A percentile compares a stretch with the other conserved stretches of the same genome.
phyloP scores from a whole-genome alignment of 2,329 filamentous ascomycete genomes.

The Rutstroemia sp. region DNA sequence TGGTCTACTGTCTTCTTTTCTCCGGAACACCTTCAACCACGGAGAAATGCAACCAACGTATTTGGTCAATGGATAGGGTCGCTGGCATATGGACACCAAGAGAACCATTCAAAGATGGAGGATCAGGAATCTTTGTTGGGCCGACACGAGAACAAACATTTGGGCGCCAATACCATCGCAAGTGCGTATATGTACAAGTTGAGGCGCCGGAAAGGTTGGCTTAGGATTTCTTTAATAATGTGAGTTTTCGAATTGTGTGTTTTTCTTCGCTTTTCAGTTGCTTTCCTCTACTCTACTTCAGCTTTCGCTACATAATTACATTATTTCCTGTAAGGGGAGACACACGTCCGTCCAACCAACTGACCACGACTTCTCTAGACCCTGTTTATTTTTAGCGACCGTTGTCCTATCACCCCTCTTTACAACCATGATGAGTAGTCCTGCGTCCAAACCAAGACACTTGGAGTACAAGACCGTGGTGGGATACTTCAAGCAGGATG shows the following conservation, averaged over 20 bases:
- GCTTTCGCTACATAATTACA: not conserved
- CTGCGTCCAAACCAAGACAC: constrained; percentile 10
- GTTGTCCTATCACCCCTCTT: constrained; percentile 16
- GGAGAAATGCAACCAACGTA: too few relatives aligned
- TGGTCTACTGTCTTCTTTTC: too few relatives aligned
- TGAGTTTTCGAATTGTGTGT: not conserved
- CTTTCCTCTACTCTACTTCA: too few relatives aligned
- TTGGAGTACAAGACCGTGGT: constrained; percentile 49
- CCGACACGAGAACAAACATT: not conserved
- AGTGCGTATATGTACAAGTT: not conserved
- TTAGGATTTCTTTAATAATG: not conserved
- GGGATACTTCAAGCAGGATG: constrained; percentile 60
- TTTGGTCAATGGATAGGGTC: not conserved
- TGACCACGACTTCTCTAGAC: constrained; percentile 12
- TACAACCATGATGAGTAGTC: constrained; percentile 20
- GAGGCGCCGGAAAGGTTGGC: not conserved
- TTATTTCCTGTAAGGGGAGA: not conserved
- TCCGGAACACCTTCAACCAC: too few relatives aligned
- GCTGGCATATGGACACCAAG: too few relatives aligned
- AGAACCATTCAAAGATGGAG: not conserved
- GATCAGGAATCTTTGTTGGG: constrained; percentile 8
- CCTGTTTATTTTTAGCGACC: constrained; percentile 20
- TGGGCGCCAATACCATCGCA: not conserved
- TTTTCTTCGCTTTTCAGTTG: too few relatives aligned
- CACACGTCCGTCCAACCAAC: not conserved